Conservation (phyloP, 257 asterid genomes). For the Ophiorrhiza pumila region DNA sequence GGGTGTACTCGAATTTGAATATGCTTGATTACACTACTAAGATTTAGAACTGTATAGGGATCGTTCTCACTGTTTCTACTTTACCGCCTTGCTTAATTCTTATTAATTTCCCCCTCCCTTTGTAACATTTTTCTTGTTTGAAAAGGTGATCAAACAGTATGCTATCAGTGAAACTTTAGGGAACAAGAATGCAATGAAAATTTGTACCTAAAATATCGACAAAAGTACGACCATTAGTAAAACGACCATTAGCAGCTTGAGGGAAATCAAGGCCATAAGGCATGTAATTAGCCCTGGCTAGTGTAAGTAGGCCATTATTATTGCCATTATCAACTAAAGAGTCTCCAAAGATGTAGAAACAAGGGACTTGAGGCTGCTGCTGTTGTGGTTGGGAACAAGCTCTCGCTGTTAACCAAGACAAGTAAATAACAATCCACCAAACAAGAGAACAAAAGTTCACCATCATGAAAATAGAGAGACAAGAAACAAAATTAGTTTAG, state of each 20-base stretch:
- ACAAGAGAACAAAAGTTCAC: constrained; percentile 7
- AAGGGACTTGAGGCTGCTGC: constrained; percentile 57
- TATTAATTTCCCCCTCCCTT: no score
- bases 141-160: no score
- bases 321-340: constrained; percentile 92
- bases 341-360: constrained; percentile 76
- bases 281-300: constrained; percentile 76
- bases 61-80: no score
- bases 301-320: constrained; percentile 65
- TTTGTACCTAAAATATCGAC: constrained; percentile 63
- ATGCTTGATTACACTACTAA: no score
- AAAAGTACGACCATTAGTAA: constrained; percentile 86
- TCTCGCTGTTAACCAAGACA: constrained; percentile 25
- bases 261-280: constrained; percentile 89
- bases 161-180: no score
- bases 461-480: constrained; percentile 30
- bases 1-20: no score
- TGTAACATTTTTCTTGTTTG: no score
- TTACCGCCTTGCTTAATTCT: no score
- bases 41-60: no score
- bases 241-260: constrained; percentile 74
- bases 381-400: constrained; percentile 47
- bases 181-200: not conserved
- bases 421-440: constrained; percentile 25
- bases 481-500: no score